These are phyloP conservation scores for Cordyceps pruinosa DNA, from an alignment of 2,329 filamentous ascomycete species.

Conservation along the genomic window DNA sequence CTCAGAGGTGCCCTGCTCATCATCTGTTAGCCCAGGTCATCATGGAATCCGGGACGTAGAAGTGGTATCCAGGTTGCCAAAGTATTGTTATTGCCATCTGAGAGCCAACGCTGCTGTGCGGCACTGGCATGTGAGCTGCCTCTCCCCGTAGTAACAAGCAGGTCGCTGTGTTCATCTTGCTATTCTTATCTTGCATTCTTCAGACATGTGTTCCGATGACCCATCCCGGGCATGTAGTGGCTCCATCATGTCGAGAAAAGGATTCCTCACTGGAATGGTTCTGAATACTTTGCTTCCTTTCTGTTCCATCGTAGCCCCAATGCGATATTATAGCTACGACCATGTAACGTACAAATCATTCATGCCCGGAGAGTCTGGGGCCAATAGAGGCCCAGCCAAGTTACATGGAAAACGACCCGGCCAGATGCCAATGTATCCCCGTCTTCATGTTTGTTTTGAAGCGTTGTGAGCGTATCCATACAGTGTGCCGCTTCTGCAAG, in stretches of 20 bases:
- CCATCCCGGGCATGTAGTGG: not conserved
- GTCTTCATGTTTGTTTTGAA: not conserved
- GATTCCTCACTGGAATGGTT: slow-evolving; percentile 2
- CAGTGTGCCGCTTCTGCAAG: not conserved
- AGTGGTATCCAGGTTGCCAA: no score
- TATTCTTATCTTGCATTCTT: not conserved
- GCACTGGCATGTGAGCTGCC: slow-evolving; percentile 6
- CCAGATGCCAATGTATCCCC: not conserved
- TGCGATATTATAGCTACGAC: not conserved
- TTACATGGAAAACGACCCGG: not conserved
- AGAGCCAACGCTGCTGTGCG: not conserved
- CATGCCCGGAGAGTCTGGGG: not conserved
- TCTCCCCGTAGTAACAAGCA: slow-evolving; percentile 3
- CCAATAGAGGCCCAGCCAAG: not conserved
- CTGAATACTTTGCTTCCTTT: not conserved
- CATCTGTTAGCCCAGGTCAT: no score
- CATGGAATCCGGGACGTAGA: no score
- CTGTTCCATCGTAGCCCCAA: not conserved
- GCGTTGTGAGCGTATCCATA: not conserved
- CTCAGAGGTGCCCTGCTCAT: no score
- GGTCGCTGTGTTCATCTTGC: slow-evolving; percentile 1
- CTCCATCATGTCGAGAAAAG: not conserved
- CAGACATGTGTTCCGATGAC: not conserved
- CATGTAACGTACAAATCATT: not conserved
- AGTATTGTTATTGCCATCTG: no score